Conservation (phyloP, 306 rosid genomes). For the Vigna nakashimae region DNA sequence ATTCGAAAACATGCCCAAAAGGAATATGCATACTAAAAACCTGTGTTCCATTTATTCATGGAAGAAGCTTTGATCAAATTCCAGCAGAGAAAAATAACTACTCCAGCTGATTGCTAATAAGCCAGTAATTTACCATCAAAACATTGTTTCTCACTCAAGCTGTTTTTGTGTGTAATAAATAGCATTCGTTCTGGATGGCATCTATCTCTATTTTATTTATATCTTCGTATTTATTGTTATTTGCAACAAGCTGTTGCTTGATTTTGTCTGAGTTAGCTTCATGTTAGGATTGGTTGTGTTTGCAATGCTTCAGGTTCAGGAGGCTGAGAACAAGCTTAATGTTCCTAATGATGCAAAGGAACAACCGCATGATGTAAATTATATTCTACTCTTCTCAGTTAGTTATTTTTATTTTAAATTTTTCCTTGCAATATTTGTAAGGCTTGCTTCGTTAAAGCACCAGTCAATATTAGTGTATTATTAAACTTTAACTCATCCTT, state of each 20-base stretch:
- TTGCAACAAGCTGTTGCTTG: neutral
- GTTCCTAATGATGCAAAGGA: conserved; percentile 43
- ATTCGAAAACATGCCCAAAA: no score
- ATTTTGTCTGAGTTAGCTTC: conserved; percentile 37
- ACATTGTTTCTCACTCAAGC: no score
- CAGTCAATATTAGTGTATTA: neutral
- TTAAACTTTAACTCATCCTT: conserved; percentile 32
- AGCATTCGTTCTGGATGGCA: no score
- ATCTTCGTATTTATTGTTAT: no score
- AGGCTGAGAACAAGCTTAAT: conserved; percentile 41
- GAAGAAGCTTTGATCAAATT: no score
- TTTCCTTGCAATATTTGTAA: neutral
- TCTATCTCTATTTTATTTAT: no score
- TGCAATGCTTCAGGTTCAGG: conserved; percentile 59
- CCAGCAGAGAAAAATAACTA: no score
- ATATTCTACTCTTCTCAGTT: conserved; percentile 30
- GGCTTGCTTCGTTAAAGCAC: neutral
- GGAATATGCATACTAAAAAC: no score
- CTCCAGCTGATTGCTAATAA: no score
- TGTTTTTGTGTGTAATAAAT: no score
- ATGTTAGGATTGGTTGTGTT: conserved; percentile 41
- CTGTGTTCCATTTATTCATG: no score
- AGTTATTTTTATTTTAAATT: neutral
- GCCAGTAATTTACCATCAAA: no score
- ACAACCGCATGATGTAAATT: conserved; percentile 46